Base-by-base conservation (phyloP, 2,329 filamentous ascomycete species). In the Claviceps sp. region DNA sequence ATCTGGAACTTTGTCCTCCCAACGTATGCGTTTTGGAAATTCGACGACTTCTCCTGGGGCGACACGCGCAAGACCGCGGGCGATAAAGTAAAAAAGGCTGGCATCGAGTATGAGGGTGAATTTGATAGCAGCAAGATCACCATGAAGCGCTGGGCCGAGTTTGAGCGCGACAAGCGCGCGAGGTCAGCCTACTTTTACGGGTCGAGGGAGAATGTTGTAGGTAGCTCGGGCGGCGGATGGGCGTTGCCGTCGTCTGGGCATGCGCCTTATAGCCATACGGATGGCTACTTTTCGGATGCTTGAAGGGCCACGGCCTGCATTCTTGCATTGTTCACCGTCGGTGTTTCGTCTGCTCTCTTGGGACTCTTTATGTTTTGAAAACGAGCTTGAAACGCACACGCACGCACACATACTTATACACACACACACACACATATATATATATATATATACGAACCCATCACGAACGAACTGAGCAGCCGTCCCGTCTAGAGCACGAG, bases 81-180 rank as follows among this genome's bases (percentile, higher is more conserved):
- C 30, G 91, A 95, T 64, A 88, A 86, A 72, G 84, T 81, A 14
- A 90, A 91, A 74, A 93, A 91, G 71, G 87, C 79, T 2, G 87
- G 88, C 37, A 82, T 89, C 56, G 90, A 91, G 63, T 85, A 85
- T 57, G 89, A 96, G 69, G 93, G 93, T 57, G 93, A 97, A 69
- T 98, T 98, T 62, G 94, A 98, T 69, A 94, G 87, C 68, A 94
- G 85, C 69, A 95, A 96, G 80, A 98, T 98, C 66, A 96, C 91
- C 40, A 98, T 98, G 93, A 96, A 95, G 77, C 76, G 93, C 61
- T 98, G 93, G 93, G 86, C 84, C 57, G 93, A 98, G 70, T 98
- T 97, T 65, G 93, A 98, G 74, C 73, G 78, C 17, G 78, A 82
- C 56, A 75, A 78, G 56, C 71, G 78, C 37, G 64, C 68, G 50